Percentiles rank a stretch among this genome's conserved stretches.
Evolutionary conservation across 148 eudicot genomes (phyloP).

Genomic region (Rhododendron molle): DNA sequence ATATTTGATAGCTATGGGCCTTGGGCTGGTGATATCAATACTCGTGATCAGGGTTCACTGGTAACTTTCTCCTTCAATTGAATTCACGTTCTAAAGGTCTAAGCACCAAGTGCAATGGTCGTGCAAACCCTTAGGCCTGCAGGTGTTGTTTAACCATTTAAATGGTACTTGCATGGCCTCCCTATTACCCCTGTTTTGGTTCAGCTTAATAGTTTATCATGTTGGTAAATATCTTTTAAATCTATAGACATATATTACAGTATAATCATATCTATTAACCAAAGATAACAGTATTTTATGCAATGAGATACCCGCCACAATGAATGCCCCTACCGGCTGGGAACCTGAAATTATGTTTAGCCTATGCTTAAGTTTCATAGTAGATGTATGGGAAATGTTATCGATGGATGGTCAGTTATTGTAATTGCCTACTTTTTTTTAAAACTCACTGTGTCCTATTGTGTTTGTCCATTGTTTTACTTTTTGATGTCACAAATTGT

Average conservation of each 20-base stretch:
- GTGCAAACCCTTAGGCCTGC: not conserved
- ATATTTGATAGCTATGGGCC: slow-evolving; percentile 94
- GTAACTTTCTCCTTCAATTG: slow-evolving; percentile 35
- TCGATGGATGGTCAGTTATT: not conserved
- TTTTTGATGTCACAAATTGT: not conserved
- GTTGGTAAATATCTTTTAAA: not conserved
- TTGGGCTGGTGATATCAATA: slow-evolving; percentile 93
- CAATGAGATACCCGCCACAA: not conserved
- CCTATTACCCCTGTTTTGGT: not conserved
- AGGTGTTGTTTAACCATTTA: not conserved
- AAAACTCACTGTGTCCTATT: not conserved
- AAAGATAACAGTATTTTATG: not conserved
- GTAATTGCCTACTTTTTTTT: not conserved
- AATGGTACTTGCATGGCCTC: not conserved
- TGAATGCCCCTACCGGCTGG: not conserved
- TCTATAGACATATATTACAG: not conserved
- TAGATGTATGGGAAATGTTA: not conserved
- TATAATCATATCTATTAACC: not conserved
- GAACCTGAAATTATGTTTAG: not conserved
- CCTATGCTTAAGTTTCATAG: not conserved
- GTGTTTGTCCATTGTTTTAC: not conserved
- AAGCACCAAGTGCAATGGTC: not conserved
- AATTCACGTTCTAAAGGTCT: not conserved
- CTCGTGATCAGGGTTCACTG: slow-evolving; percentile 95
- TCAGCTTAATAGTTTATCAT: not conserved